Evolutionary conservation across 176 grass and related monocot genomes (phyloP).

Genomic region (Chrysopogon serrulatus): DNA sequence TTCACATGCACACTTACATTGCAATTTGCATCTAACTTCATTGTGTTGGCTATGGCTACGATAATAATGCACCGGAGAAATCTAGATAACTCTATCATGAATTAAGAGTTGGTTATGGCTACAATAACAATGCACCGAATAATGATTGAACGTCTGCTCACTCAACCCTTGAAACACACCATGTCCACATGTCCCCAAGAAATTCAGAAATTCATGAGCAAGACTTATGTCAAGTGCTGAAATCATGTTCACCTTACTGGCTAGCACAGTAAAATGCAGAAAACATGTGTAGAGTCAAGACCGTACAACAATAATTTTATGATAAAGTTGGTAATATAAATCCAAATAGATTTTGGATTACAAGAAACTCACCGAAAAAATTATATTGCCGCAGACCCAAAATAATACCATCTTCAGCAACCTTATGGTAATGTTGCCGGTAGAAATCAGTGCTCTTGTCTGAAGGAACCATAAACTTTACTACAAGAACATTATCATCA

Average conservation of each 20-base stretch:
- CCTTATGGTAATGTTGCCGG: slow-evolving; percentile 23
- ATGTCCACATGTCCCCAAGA: neutral
- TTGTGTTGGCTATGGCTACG: too few relatives aligned
- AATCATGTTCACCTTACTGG: neutral
- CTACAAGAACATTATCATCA: slow-evolving; percentile 69
- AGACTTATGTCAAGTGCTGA: neutral
- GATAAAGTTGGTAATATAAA: neutral
- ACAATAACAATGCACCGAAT: neutral
- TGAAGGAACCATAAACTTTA: slow-evolving; percentile 48
- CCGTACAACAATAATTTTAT: neutral
- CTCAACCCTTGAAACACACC: neutral
- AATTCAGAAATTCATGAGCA: neutral
- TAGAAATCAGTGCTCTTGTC: neutral
- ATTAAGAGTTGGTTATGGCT: neutral
- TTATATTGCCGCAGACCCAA: slow-evolving; percentile 43
- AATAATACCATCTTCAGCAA: slow-evolving; percentile 55
- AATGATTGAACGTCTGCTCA: neutral
- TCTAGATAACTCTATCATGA: neutral
- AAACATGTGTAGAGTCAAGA: neutral
- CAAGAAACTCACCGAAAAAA: slow-evolving; percentile 37
- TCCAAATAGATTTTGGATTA: neutral
- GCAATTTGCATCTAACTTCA: neutral
- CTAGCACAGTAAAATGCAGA: neutral
- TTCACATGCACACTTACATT: neutral
- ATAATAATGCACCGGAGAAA: too few relatives aligned